phyloP scores from a whole-genome alignment of 176 grass and related monocot genomes.

The Carex cristatella region DNA sequence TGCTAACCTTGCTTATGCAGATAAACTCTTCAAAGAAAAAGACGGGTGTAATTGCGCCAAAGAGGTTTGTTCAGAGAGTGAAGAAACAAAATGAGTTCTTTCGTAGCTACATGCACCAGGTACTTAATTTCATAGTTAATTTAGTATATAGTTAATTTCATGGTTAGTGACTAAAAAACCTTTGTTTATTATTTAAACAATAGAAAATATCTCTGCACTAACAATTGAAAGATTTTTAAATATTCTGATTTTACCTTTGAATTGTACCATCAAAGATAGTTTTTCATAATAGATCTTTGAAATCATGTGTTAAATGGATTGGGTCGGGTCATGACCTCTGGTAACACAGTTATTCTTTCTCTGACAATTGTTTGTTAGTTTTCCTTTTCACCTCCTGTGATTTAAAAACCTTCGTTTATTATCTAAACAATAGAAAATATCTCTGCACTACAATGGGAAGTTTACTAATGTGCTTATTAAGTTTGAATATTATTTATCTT shows the following conservation, averaged over 20 bases:
- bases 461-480: too few species aligned
- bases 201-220: background rate
- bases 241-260: slow-evolving; percentile 4
- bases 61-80: slow-evolving; percentile 95
- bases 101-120: slow-evolving; percentile 99
- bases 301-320: background rate
- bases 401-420: too few species aligned
- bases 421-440: too few species aligned
- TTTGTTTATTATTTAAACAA: background rate
- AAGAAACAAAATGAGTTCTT: slow-evolving; percentile 98
- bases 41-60: slow-evolving; percentile 93
- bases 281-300: background rate
- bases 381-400: too few species aligned
- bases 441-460: too few species aligned
- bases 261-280: slow-evolving; percentile 1
- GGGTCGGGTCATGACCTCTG: background rate
- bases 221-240: background rate
- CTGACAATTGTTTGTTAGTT: too few species aligned
- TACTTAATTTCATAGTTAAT: slow-evolving; percentile 23
- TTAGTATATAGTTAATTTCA: background rate
- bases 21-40: slow-evolving; percentile 98
- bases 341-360: too few species aligned
- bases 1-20: slow-evolving; percentile 31
- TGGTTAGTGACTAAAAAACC: background rate
- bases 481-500: too few species aligned